Conservation (phyloP, 2,329 filamentous ascomycete genomes). For the Aspergillus sp. region DNA sequence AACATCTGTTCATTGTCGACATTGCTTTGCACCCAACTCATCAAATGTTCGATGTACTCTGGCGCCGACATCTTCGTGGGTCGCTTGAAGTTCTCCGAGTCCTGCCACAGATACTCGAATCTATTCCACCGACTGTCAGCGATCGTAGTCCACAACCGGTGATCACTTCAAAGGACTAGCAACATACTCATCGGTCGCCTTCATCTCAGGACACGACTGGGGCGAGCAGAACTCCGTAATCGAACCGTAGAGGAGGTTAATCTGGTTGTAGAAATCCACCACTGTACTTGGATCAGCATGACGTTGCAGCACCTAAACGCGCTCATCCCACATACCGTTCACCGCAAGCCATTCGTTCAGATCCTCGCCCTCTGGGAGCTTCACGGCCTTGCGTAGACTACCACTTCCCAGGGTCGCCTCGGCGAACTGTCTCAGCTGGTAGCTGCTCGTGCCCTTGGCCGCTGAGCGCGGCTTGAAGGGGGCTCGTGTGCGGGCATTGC, state of each 20-base stretch:
- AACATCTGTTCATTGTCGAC: conserved; percentile 96
- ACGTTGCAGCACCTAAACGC: neutral
- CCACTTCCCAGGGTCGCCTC: conserved; percentile 95
- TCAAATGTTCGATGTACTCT: conserved; percentile 95
- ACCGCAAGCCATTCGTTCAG: conserved; percentile 98
- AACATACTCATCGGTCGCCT: conserved; percentile 91
- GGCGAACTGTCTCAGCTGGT: conserved; percentile 95
- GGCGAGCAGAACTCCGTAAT: conserved; percentile 99
- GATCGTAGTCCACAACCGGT: conserved; percentile 4
- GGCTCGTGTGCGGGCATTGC: conserved; percentile 82
- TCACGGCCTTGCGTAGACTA: conserved; percentile 92
- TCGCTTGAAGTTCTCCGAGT: conserved; percentile 87
- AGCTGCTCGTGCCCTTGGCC: conserved; percentile 82
- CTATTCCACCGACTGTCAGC: conserved; percentile 43
- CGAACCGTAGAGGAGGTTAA: conserved; percentile 96
- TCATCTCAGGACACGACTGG: conserved; percentile 97
- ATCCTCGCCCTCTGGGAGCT: conserved; percentile 94
- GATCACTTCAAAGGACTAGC: neutral
- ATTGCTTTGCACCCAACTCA: conserved; percentile 93
- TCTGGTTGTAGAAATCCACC: conserved; percentile 99
- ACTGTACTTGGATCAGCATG: conserved; percentile 53
- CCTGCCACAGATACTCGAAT: conserved; percentile 99
- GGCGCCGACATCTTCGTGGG: conserved; percentile 98
- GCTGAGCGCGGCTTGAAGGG: conserved; percentile 86
- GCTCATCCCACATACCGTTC: conserved; percentile 66